These are phyloP conservation scores for Paramecium octaurelia DNA, from an alignment of 73 alveolate species.

Conservation along the genomic window DNA sequence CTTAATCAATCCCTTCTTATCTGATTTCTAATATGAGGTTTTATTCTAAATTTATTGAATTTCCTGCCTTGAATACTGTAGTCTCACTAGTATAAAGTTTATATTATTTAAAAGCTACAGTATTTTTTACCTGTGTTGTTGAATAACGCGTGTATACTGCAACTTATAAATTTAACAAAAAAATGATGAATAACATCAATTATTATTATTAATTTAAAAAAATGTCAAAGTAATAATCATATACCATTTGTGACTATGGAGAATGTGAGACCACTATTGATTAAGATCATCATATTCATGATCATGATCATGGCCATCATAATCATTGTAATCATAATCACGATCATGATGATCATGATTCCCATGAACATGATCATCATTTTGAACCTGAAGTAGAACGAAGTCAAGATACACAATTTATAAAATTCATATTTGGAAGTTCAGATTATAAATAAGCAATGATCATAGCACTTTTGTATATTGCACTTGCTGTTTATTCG, in stretches of 20 bases:
- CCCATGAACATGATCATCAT: neutral
- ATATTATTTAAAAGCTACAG: neutral
- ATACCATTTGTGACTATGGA: neutral
- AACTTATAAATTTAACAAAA: neutral
- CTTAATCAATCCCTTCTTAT: neutral
- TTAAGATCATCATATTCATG: neutral
- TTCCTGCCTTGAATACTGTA: neutral
- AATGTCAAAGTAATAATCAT: neutral
- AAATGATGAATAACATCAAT: neutral
- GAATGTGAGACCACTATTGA: neutral
- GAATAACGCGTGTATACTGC: neutral
- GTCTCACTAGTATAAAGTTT: neutral
- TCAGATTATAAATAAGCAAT: neutral
- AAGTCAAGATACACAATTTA: neutral
- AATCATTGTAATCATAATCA: neutral
- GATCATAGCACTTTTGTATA: neutral
- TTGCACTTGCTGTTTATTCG: neutral
- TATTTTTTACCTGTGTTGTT: neutral
- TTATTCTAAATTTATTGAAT: neutral
- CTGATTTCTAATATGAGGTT: neutral
- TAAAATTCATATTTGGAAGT: neutral
- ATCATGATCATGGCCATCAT: neutral
- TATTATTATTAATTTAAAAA: neutral
- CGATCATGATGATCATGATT: neutral
- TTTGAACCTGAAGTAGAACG: neutral